Base-by-base conservation (phyloP, 768 basidiomycete genomes). In the Podaxis carcinomalis region DNA sequence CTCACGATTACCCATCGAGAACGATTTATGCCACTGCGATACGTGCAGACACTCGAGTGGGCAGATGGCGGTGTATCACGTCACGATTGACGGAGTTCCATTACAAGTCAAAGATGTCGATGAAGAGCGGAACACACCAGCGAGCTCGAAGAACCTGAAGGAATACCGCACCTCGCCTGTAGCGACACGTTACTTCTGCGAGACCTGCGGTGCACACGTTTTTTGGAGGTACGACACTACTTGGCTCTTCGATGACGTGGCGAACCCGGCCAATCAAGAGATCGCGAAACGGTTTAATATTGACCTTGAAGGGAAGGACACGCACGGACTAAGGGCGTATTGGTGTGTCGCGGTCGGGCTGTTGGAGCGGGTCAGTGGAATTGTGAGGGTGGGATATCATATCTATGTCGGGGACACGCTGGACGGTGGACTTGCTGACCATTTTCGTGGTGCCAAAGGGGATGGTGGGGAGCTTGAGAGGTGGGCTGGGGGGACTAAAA, bases 401-500 rank as follows among this genome's bases (percentile, higher is more conserved):
- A 67, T 68, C 10, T 72, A 59, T 44, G 64, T 75, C 21, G 66
- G 52, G 6, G 69, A 72, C 49, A 74, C 74, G 0, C 35, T 71
- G n/a, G 73, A 75, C 60, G 74, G 74, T 0, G 74, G 74, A 1
- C 42, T 74, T 5, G 71, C 72, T 3, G 67, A 74, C 46, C 70
- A 72, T 19, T 42, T 72, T 4, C 60, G 54, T 21, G 44, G 25
- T 1, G 51, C 67, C 16, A 64, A 65, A 32, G 28, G 28, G 28
- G 28, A 32, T 9, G 32, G 32, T 16, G 68, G 68, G 2, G 52
- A 62, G 27, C 59, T 75, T 28, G 61, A 63, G 19, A 56, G 70
- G 35, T 70, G 67, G 55, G 57, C 50, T 3, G 58, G 64, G 21
- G 32, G 50, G 39, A 64, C 47, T 2, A 40, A 51, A 5, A 65